Evolutionary conservation across 192 early-diverging fungal genomes (phyloP).

Genomic region (Funneliformis geosporum): DNA sequence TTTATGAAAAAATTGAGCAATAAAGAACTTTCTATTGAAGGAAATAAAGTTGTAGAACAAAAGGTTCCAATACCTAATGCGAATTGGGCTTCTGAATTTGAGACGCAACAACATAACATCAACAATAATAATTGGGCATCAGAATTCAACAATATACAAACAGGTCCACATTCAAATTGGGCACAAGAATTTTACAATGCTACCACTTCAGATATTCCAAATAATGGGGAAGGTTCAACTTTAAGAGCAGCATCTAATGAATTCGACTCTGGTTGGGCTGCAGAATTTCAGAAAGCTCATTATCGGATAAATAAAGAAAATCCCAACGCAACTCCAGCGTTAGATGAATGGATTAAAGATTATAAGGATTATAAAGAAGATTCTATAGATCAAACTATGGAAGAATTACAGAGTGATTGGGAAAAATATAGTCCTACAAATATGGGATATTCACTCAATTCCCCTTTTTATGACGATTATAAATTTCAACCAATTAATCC

Average conservation of each 20-base stretch:
- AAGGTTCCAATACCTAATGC: constrained; percentile 25
- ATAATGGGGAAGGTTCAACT: background rate
- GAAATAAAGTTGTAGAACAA: constrained; percentile 82
- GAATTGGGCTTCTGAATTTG: constrained; percentile 21
- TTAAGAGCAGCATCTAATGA: no score
- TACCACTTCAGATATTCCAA: background rate
- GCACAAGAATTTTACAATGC: background rate
- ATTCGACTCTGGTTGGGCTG: background rate
- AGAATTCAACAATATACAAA: background rate
- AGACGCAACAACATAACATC: background rate
- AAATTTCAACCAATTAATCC: constrained; percentile 77
- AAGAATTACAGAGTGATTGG: constrained; percentile 73
- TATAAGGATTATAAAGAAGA: constrained; percentile 30
- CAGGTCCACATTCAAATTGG: background rate
- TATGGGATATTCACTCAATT: constrained; percentile 52
- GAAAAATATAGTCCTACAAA: constrained; percentile 46
- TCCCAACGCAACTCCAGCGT: background rate
- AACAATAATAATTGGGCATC: background rate
- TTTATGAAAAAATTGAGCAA: constrained; percentile 94
- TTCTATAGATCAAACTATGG: constrained; percentile 68
- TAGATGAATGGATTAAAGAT: background rate
- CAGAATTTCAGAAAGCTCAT: background rate
- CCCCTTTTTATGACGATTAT: constrained; percentile 59
- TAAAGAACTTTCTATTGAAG: constrained; percentile 83
- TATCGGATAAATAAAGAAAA: background rate